Evolutionary conservation across 202 grass and related monocot genomes (phyloP).

Genomic region (Zoysia matrella): DNA sequence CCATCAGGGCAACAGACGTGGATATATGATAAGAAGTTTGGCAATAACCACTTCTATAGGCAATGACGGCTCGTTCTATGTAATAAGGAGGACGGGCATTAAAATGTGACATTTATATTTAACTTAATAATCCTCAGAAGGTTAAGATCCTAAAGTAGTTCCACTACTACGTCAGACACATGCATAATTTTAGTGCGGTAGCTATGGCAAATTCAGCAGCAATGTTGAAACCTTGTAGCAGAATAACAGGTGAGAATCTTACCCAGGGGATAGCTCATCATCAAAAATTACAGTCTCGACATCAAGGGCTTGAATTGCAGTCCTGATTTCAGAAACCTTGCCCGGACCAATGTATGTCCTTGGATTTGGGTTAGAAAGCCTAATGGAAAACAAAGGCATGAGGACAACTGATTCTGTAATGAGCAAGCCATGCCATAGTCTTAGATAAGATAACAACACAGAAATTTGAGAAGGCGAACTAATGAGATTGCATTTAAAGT

Average conservation of each 20-base stretch:
- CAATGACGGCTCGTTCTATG: not conserved
- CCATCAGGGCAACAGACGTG: not conserved
- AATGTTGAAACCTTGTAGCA: not conserved
- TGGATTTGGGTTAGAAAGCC: conserved; percentile 80
- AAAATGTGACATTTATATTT: not conserved
- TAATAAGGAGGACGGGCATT: not conserved
- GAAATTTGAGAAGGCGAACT: not conserved
- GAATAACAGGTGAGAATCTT: conserved; percentile 44
- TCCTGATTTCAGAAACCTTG: conserved; percentile 96
- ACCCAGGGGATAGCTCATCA: conserved; percentile 94
- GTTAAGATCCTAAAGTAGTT: not conserved
- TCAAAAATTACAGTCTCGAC: conserved; percentile 97
- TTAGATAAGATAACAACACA: not conserved
- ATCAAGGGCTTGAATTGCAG: conserved; percentile 77
- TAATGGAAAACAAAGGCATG: conserved; percentile 53
- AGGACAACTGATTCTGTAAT: not conserved
- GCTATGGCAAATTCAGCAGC: not conserved
- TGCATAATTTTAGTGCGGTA: conserved; percentile 17
- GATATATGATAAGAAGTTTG: not conserved
- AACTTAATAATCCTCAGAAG: not conserved
- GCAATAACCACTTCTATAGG: not conserved
- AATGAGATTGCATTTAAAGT: not conserved
- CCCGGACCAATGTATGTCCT: conserved; percentile 95
- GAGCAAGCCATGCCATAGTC: not conserved
- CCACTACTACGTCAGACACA: not conserved